These are phyloP conservation scores for Kwoniella mangroviensis DNA, from an alignment of 768 basidiomycete species.

Conservation along the genomic window DNA sequence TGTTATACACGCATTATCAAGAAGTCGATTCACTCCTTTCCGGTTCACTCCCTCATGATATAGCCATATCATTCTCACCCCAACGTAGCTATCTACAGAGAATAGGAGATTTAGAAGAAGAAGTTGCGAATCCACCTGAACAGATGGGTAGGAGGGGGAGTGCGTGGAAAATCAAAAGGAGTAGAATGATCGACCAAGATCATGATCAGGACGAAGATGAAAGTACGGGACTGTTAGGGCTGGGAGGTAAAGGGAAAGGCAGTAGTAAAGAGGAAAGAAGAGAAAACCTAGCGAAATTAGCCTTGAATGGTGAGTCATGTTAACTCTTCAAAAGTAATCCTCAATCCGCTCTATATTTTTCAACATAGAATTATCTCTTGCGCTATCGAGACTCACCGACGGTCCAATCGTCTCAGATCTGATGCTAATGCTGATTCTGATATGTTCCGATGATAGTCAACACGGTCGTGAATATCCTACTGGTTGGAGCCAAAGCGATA, in stretches of 20 bases:
- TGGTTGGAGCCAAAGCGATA: slow-evolving; percentile 57
- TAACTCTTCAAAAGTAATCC: no score
- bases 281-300: slow-evolving; percentile 47
- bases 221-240: slow-evolving; percentile 26
- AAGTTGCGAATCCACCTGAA: not conserved
- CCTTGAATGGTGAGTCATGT: slow-evolving; percentile 48
- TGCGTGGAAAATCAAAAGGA: slow-evolving; percentile 20
- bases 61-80: slow-evolving; percentile 45
- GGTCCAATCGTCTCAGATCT: no score
- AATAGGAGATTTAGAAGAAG: slow-evolving; percentile 15
- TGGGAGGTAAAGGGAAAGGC: slow-evolving; percentile 4
- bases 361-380: no score
- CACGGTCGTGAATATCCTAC: slow-evolving; percentile 56
- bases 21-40: slow-evolving; percentile 54
- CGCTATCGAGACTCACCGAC: no score
- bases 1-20: slow-evolving; percentile 42
- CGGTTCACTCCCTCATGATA: slow-evolving; percentile 47
- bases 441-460: slow-evolving; percentile 39
- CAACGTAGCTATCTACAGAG: slow-evolving; percentile 15
- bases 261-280: slow-evolving; percentile 42
- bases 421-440: no score
- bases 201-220: slow-evolving; percentile 22
- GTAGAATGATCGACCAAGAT: slow-evolving; percentile 1
- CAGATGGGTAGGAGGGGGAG: slow-evolving; percentile 6
- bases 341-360: no score